Percentiles rank a stretch among this genome's conserved stretches.
Conservation (phyloP, 106 monocot species). For the Phalaenopsis equestris region DNA sequence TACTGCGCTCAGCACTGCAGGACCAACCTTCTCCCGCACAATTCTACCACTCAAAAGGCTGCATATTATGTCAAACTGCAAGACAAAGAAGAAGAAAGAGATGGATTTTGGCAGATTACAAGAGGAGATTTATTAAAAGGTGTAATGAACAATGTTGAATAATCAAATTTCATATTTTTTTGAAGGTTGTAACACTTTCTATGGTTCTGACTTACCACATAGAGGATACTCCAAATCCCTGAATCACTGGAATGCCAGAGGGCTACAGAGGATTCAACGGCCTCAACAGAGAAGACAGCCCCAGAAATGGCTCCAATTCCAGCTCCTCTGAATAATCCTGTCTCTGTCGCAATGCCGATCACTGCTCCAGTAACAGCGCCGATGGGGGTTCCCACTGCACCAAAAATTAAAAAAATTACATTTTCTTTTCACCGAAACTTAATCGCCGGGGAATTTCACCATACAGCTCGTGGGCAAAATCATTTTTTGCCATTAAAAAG, state of each 20-base stretch:
- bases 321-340: conserved; percentile 28
- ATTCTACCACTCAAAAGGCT: conserved; percentile 69
- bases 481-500: not conserved
- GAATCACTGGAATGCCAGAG: conserved; percentile 36
- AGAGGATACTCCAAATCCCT: conserved; percentile 29
- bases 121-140: not conserved
- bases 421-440: not conserved
- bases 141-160: not conserved
- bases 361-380: conserved; percentile 42
- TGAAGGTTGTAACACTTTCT: not conserved
- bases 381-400: conserved; percentile 32
- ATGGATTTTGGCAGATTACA: not conserved
- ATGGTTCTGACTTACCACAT: conserved; percentile 23
- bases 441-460: not conserved
- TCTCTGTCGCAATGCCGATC: conserved; percentile 38
- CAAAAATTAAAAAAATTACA: not conserved
- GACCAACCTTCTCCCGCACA: conserved; percentile 71
- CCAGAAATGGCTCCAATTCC: conserved; percentile 56
- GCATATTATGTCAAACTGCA: conserved; percentile 63
- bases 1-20: conserved; percentile 74
- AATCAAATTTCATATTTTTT: not conserved
- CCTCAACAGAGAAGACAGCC: conserved; percentile 49
- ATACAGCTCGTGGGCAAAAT: not conserved
- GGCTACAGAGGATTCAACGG: conserved; percentile 33
- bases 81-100: not conserved